These are phyloP conservation scores for Ploettnerulaceae sp. DNA, from an alignment of 2,329 filamentous ascomycete genomes.

Conservation along the genomic window DNA sequence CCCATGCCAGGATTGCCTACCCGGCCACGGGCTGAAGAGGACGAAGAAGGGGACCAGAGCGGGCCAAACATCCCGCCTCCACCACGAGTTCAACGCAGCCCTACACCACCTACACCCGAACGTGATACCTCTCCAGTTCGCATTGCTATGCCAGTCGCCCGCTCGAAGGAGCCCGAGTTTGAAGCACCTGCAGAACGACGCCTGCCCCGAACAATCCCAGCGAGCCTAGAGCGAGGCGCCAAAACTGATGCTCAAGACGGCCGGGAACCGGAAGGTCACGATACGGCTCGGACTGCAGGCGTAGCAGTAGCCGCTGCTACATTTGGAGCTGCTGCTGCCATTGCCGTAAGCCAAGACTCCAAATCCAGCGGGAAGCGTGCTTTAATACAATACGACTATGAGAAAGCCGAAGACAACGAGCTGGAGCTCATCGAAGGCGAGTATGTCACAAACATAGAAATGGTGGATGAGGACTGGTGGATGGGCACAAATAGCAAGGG, in stretches of 20 bases:
- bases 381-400: slow-evolving; percentile 88
- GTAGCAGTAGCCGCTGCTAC: slow-evolving; percentile 48
- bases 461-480: slow-evolving; percentile 99
- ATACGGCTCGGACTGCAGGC: slow-evolving; percentile 54
- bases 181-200: slow-evolving; percentile 47
- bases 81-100: slow-evolving; percentile 34
- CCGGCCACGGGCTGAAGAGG: slow-evolving; percentile 46
- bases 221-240: slow-evolving; percentile 56
- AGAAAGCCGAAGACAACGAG: slow-evolving; percentile 96
- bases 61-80: slow-evolving; percentile 40
- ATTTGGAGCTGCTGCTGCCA: slow-evolving; percentile 37
- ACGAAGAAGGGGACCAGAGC: slow-evolving; percentile 49
- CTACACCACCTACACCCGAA: slow-evolving; percentile 39
- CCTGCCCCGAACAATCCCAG: slow-evolving; percentile 56
- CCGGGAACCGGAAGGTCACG: slow-evolving; percentile 58
- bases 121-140: slow-evolving; percentile 71
- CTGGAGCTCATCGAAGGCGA: slow-evolving; percentile 87
- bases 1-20: slow-evolving; percentile 72
- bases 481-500: slow-evolving; percentile 83
- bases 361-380: slow-evolving; percentile 63
- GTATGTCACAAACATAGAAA: slow-evolving; percentile 84
- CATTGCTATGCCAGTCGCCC: slow-evolving; percentile 78
- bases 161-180: slow-evolving; percentile 48
- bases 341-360: slow-evolving; percentile 40
- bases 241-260: slow-evolving; percentile 60